Evolutionary conservation across 768 basidiomycete genomes (phyloP), one percentile per base, ranked within the genome.

Genomic region (Dioszegia crocea): DNA sequence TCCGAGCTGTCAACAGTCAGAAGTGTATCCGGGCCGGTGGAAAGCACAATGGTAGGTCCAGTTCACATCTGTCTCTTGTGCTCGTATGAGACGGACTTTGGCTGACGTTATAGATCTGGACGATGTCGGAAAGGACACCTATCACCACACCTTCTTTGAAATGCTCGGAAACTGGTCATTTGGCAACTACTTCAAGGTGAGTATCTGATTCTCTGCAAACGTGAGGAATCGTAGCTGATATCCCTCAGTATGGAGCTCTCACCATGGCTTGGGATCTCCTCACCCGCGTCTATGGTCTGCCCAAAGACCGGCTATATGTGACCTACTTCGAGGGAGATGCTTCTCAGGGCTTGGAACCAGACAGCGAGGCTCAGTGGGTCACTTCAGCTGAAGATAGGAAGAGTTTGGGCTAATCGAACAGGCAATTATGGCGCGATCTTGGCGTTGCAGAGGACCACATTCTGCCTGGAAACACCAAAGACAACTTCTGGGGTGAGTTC

Each of bases 111-210:
- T 62, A 98, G 96, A 99, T 78, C 83, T 99, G 58, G 96, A 99
- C 75, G 96, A 99, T 78, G 96, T 99, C 58, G 96, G 96, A 38
- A 94, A 92, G 78, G 96, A 97, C 75, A 93, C 91, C 1, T 97
- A 97, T 77, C 94, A 97, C 60, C 79, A 94, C 73, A 96, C 91
- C 1, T 93, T 94, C 80, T 99, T 99, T 72, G 96, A 99, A 79
- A 99, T 99, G 96, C 79, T 99, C 63, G 96, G 96, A 38, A 99
- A 99, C 77, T 99, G 96, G 96, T 97, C 93, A 3, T 99, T 98
- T 67, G 96, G 96, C 0, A 93, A 99, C 78, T 99, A 99, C 81
- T 99, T 99, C 85, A 99, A 99, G 85, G 93, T 85, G 51, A 44
- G 76, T 26, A 16, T 16, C 14, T n/a, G 16, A 14, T 24, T 4